phyloP scores from a whole-genome alignment of 2,329 filamentous ascomycete genomes.

The Sclerotinia subarctica region DNA sequence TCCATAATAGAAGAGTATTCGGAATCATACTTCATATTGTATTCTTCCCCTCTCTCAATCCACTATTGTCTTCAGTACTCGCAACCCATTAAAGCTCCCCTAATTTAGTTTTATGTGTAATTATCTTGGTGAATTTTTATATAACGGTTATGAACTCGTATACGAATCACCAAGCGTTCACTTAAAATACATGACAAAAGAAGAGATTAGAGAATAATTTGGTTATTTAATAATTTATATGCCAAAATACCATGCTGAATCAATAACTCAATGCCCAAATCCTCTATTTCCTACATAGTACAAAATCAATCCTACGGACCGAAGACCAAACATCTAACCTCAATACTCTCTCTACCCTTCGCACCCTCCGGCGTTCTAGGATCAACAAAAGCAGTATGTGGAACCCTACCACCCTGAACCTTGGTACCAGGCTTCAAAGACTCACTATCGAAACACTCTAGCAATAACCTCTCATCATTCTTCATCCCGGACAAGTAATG shows the following conservation, averaged over 20 bases:
- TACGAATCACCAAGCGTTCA: not conserved
- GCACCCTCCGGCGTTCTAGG: conserved; percentile 67
- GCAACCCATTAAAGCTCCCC: too few species aligned
- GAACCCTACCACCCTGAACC: conserved; percentile 54
- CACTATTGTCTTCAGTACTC: too few species aligned
- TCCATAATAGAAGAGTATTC: not conserved
- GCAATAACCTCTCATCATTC: conserved; percentile 38
- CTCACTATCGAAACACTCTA: conserved; percentile 40
- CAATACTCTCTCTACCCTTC: conserved; percentile 78
- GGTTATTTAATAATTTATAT: not conserved
- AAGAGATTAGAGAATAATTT: not conserved
- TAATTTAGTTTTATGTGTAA: too few species aligned
- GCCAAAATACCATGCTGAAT: not conserved
- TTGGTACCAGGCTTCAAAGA: conserved; percentile 47
- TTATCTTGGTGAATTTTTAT: not conserved
- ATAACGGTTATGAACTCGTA: not conserved
- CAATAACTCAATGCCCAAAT: not conserved
- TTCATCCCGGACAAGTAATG: conserved; percentile 38
- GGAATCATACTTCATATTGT: too few species aligned
- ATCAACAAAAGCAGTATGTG: conserved; percentile 66
- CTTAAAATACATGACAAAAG: not conserved
- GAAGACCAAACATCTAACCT: conserved; percentile 83
- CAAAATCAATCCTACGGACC: conserved; percentile 42
- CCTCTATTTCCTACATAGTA: not conserved
- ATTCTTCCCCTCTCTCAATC: too few species aligned